phyloP scores from a whole-genome alignment of 1,139 yeast species.

The Geotrichum fermentans region DNA sequence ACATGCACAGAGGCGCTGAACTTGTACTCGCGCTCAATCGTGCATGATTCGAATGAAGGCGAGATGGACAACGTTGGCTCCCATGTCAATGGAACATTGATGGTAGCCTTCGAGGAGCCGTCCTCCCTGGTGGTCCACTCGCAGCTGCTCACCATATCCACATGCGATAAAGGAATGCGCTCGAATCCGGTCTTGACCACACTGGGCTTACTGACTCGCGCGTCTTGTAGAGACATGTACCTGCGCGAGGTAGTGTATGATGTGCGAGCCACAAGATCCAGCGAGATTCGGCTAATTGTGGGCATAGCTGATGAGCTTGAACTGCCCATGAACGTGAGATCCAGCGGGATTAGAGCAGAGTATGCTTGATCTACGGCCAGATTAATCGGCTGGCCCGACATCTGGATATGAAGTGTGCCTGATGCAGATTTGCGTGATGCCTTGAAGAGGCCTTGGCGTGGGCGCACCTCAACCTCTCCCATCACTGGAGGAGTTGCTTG shows the following conservation, averaged over 20 bases:
- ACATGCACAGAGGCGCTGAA: neutral
- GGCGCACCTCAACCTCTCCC: neutral
- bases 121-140: neutral
- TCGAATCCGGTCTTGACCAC: neutral
- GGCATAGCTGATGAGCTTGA: neutral
- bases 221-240: neutral
- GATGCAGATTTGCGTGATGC: neutral
- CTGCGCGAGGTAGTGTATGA: conserved; percentile 4
- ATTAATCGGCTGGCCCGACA: neutral
- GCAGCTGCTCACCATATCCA: neutral
- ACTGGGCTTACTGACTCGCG: neutral
- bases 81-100: neutral
- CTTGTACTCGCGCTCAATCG: conserved; percentile 4
- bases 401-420: neutral
- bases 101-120: neutral
- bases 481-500: neutral
- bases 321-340: neutral
- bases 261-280: conserved; percentile 3
- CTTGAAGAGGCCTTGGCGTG: neutral
- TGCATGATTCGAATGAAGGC: conserved; percentile 5
- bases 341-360: conserved; percentile 2
- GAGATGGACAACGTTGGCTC: neutral
- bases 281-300: neutral
- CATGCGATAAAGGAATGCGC: neutral
- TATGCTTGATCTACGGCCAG: neutral